These are phyloP conservation scores for Wickerhamomyces sp. DNA, from an alignment of 1,139 yeast species.

Conservation along the genomic window DNA sequence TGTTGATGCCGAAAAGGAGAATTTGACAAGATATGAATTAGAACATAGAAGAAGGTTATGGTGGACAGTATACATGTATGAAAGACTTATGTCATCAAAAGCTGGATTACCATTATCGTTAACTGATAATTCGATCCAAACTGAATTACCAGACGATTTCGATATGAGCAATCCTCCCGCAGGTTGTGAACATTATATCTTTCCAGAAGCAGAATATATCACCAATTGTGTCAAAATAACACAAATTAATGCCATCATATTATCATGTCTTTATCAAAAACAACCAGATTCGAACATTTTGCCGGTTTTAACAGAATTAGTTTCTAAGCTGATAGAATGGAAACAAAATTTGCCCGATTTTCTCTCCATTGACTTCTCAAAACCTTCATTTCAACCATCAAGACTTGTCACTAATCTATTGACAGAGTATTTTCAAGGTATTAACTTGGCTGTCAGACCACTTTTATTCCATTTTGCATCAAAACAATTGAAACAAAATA, in stretches of 20 bases:
- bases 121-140: constrained; percentile 73
- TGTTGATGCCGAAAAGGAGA: constrained; percentile 72
- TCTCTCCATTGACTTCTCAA: constrained; percentile 59
- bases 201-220: constrained; percentile 78
- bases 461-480: constrained; percentile 75
- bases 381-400: constrained; percentile 51
- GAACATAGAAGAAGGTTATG: constrained; percentile 81
- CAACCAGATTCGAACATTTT: constrained; percentile 72
- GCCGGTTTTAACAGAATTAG: constrained; percentile 69
- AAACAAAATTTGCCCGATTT: constrained; percentile 60
- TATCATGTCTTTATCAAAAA: constrained; percentile 68
- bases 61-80: constrained; percentile 93
- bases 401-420: constrained; percentile 71
- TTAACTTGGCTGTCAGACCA: constrained; percentile 80
- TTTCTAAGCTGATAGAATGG: constrained; percentile 69
- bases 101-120: constrained; percentile 80
- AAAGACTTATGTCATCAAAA: constrained; percentile 78
- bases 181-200: constrained; percentile 61
- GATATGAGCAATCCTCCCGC: constrained; percentile 54
- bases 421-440: constrained; percentile 85
- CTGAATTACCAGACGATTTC: constrained; percentile 72
- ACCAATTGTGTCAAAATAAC: constrained; percentile 78
- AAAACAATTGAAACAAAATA: constrained; percentile 54
- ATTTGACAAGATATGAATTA: constrained; percentile 56
- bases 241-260: constrained; percentile 71